Evolutionary conservation across 2,329 filamentous ascomycete genomes (phyloP).

Genomic region (Pseudopyricularia cyperi): DNA sequence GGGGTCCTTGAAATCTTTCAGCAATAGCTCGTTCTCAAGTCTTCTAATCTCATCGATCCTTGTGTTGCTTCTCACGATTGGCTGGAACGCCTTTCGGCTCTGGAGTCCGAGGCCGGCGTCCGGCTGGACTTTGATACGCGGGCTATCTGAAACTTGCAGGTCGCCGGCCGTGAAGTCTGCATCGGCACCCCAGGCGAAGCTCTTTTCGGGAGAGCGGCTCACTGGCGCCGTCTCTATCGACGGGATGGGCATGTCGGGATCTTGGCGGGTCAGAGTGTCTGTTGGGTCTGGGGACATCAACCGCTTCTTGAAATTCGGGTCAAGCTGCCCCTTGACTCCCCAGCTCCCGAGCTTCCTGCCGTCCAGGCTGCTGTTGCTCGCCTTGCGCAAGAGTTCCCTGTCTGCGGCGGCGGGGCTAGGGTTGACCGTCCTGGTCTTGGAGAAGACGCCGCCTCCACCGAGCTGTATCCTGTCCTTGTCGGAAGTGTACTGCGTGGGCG

Average conservation of each 20-base stretch:
- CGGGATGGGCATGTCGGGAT: constrained; percentile 12
- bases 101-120: constrained; percentile 20
- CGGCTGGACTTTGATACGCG: constrained; percentile 30
- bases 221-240: constrained; percentile 16
- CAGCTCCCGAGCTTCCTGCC: constrained; percentile 5
- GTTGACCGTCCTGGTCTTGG: constrained; percentile 18
- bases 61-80: constrained; percentile 19
- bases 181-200: constrained; percentile 42
- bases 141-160: constrained; percentile 41
- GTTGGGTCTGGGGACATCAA: constrained; percentile 7
- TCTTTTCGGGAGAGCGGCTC: constrained; percentile 29
- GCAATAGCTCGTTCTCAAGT: constrained; percentile 10
- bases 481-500: constrained; percentile 13
- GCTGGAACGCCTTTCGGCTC: constrained; percentile 3
- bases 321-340: constrained; percentile 6
- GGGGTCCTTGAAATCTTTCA: constrained; percentile 9
- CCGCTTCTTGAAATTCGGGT: constrained; percentile 9
- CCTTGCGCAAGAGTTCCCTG: constrained; percentile 18
- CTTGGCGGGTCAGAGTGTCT: background rate
- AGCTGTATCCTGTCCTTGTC: constrained; percentile 11
- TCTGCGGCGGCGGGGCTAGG: constrained; percentile 24
- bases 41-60: constrained; percentile 29
- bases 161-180: constrained; percentile 45
- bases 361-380: constrained; percentile 20
- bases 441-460: constrained; percentile 19